Conservation (phyloP, 2,329 filamentous ascomycete genomes). For the Coniochaeta hoffmannii region DNA sequence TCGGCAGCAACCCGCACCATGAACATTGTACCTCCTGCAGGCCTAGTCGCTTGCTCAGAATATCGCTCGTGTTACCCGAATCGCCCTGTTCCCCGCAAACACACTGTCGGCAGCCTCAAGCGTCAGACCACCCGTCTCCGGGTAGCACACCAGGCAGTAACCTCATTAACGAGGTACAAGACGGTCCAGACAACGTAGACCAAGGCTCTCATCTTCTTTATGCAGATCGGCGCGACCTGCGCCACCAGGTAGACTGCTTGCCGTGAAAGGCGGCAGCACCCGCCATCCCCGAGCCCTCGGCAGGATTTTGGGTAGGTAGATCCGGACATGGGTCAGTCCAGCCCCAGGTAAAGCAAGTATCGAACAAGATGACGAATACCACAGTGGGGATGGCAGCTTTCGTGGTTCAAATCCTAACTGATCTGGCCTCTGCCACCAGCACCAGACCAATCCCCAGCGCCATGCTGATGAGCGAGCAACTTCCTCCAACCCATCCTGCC, state of each 20-base stretch:
- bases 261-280: conserved; percentile 68
- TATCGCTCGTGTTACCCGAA: not conserved
- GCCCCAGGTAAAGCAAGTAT: conserved; percentile 12
- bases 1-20: conserved; percentile 10
- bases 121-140: conserved; percentile 37
- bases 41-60: not conserved
- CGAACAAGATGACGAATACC: conserved; percentile 12
- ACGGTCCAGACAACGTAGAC: conserved; percentile 30
- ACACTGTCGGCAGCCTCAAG: conserved; percentile 41
- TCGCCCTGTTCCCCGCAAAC: conserved; percentile 18
- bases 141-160: conserved; percentile 40
- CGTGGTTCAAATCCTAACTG: conserved; percentile 3
- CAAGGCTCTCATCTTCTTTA: conserved; percentile 27
- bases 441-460: conserved; percentile 16
- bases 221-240: conserved; percentile 28
- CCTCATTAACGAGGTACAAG: conserved; percentile 30
- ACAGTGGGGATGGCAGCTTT: conserved; percentile 9
- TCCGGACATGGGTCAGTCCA: conserved; percentile 43
- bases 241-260: conserved; percentile 30
- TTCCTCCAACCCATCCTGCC: conserved; percentile 14
- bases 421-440: conserved; percentile 16
- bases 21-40: conserved; percentile 10
- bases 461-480: conserved; percentile 11
- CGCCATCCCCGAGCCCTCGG: conserved; percentile 85
- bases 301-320: conserved; percentile 89